These are phyloP conservation scores for Capsella rubella DNA, from an alignment of 441 rosid genomes.

Conservation along the genomic window DNA sequence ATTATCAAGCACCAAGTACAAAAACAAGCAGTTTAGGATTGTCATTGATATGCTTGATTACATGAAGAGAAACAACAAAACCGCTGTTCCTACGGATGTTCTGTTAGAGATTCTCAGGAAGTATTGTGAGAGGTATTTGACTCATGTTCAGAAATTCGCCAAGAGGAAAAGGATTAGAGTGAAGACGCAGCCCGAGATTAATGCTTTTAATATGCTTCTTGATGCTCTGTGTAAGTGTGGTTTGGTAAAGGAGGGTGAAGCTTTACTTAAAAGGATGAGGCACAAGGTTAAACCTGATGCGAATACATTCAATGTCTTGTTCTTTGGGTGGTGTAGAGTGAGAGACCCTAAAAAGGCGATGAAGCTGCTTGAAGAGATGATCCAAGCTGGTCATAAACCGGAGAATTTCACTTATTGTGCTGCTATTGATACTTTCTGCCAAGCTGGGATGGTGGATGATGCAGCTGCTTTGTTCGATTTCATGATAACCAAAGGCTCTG, in stretches of 20 bases:
- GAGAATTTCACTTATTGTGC: conserved; percentile 85
- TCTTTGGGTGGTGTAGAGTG: conserved; percentile 92
- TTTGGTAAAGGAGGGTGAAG: conserved; percentile 73
- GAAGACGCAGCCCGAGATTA: conserved; percentile 89
- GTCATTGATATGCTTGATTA: conserved; percentile 83
- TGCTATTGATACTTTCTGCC: conserved; percentile 86
- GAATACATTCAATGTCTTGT: conserved; percentile 76
- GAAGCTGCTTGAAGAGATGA: conserved; percentile 84
- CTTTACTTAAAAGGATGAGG: conserved; percentile 63
- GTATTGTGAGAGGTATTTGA: conserved; percentile 77
- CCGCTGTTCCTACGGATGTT: conserved; percentile 62
- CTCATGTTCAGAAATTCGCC: conserved; percentile 85
- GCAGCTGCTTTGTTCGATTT: conserved; percentile 83
- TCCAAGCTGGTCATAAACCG: conserved; percentile 74
- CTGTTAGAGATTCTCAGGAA: conserved; percentile 65
- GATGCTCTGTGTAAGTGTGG: conserved; percentile 92
- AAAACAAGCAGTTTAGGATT: conserved; percentile 76
- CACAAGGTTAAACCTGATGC: conserved; percentile 66
- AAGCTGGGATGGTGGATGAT: conserved; percentile 77
- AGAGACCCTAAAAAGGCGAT: conserved; percentile 75
- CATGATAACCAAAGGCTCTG: conserved; percentile 84
- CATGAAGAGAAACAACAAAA: conserved; percentile 72
- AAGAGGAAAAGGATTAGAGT: conserved; percentile 85
- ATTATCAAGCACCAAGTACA: conserved; percentile 80
- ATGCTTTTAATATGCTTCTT: conserved; percentile 82